These are phyloP conservation scores for Furcasterigmium furcatum DNA, from an alignment of 2,329 filamentous ascomycete genomes.

Conservation along the genomic window DNA sequence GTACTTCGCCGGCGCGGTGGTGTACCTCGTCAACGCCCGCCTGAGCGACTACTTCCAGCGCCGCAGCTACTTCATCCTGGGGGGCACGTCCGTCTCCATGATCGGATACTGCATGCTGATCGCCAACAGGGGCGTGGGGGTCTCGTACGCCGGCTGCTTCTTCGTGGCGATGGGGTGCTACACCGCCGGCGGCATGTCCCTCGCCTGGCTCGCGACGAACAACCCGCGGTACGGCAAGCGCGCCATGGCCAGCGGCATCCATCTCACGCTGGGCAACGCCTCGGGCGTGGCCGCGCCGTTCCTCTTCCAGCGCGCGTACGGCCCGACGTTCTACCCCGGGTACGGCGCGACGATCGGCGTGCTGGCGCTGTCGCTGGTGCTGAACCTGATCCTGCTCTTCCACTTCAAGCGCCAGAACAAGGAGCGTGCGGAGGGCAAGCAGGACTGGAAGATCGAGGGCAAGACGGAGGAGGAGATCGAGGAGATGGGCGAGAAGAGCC, in stretches of 20 bases:
- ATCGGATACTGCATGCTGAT: conserved; percentile 60
- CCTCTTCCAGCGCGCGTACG: conserved; percentile 39
- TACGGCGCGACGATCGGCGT: conserved; percentile 49
- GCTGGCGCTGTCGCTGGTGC: conserved; percentile 28
- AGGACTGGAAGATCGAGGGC: conserved; percentile 36
- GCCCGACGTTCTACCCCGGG: conserved; percentile 44
- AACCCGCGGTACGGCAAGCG: conserved; percentile 63
- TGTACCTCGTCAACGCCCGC: conserved; percentile 54
- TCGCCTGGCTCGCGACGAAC: conserved; percentile 48
- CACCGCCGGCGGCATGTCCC: conserved; percentile 26
- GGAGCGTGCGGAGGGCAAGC: conserved; percentile 26
- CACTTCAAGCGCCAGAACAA: conserved; percentile 31
- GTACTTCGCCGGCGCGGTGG: conserved; percentile 60
- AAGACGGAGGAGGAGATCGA: conserved; percentile 36
- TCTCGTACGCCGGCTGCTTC: conserved; percentile 61
- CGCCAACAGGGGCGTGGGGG: conserved; percentile 47
- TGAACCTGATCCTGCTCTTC: conserved; percentile 20
- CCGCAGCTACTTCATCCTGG: conserved; percentile 52
- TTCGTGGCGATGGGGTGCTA: conserved; percentile 62
- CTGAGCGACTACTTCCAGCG: conserved; percentile 55
- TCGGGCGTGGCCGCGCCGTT: conserved; percentile 63
- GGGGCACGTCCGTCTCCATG: conserved; percentile 45
- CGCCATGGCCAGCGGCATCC: conserved; percentile 57
- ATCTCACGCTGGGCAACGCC: conserved; percentile 59
- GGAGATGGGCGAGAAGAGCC: conserved; percentile 37